Base-by-base conservation (phyloP, 1,139 yeast species). In the Pichia sp. region DNA sequence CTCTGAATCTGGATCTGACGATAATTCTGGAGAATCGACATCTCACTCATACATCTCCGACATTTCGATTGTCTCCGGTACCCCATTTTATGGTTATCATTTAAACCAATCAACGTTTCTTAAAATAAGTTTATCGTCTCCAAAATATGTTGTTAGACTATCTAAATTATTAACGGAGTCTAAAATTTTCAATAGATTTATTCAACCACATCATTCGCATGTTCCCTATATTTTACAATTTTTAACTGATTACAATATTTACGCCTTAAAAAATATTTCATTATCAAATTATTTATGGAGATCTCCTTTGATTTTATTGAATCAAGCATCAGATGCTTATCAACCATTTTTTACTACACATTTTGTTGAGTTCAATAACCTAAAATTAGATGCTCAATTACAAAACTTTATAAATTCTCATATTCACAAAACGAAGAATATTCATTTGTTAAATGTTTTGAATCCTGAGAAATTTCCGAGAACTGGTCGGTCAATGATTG, bases 61-160 rank as follows among this genome's bases (percentile, higher is more conserved):
- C 49, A 78, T 90, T 0, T 73, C 83, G 0, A 66, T 88, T 0
- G 86, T 95, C 52, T 83, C 83, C 58, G 97, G 85, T 0, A 74
- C 80, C 0, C 93, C 96, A 0, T 84, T 90, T 50, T 93, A 93
- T 65, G 98, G 98, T 0, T 90, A 78, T 64, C 81, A 80, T 59
- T 75, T 81, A 4, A 91, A 90, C 0, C 78, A 81, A 72, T 63
- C 71, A 22, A 70, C 79, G 1, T 86, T 80, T 63, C 79, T 86
- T 61, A 90, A 89, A 64, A 79, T 93, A 4, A 77, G 81, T 44
- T 65, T 89, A 25, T 66, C 86, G 13, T 82, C 84, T 52, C 95
- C 96, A 0, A 66, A 76, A 5, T 80, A 81, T 60, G 72, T 76
- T 42, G 70, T 79, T 2, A 73, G 87, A 50, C 67, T 89, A n/a